Evolutionary conservation across 1,139 yeast species (phyloP).

Genomic region (Diutina ranongensis): DNA sequence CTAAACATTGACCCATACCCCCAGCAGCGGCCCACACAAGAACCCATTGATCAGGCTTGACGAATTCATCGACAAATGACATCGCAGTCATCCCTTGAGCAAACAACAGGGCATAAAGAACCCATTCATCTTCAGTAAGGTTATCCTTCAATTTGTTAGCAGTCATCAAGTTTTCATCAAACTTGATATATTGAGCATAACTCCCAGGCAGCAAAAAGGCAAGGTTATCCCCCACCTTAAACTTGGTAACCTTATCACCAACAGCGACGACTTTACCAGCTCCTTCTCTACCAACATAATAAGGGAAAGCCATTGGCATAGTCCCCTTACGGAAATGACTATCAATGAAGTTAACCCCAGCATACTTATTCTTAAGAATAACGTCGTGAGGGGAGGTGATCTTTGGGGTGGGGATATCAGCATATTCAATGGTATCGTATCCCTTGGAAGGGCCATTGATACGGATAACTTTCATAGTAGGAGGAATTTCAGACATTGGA

Average conservation of each 20-base stretch:
- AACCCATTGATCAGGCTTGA: conserved; percentile 55
- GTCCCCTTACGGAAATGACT: conserved; percentile 69
- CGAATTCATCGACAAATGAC: conserved; percentile 50
- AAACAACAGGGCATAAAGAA: conserved; percentile 47
- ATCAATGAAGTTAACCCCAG: conserved; percentile 80
- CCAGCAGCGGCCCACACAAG: conserved; percentile 93
- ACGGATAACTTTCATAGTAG: neutral
- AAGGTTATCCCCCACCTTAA: conserved; percentile 61
- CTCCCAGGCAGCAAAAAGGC: conserved; percentile 41
- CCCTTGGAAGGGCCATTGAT: conserved; percentile 42
- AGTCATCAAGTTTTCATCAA: conserved; percentile 18
- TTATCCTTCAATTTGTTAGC: conserved; percentile 39
- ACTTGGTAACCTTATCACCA: conserved; percentile 48
- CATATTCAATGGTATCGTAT: conserved; percentile 28
- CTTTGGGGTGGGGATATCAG: conserved; percentile 48
- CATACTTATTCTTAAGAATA: conserved; percentile 56
- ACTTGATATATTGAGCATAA: conserved; percentile 63
- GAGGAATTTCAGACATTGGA: no score
- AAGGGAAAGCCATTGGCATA: conserved; percentile 50
- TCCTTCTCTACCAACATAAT: conserved; percentile 67
- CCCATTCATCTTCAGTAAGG: conserved; percentile 33
- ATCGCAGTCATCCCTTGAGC: conserved; percentile 75
- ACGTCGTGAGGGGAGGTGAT: conserved; percentile 41
- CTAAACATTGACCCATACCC: conserved; percentile 68
- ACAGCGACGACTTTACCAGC: conserved; percentile 63